These are phyloP conservation scores for Domatiomyces globalis DNA, from an alignment of 2,329 filamentous ascomycete genomes.

Conservation along the genomic window DNA sequence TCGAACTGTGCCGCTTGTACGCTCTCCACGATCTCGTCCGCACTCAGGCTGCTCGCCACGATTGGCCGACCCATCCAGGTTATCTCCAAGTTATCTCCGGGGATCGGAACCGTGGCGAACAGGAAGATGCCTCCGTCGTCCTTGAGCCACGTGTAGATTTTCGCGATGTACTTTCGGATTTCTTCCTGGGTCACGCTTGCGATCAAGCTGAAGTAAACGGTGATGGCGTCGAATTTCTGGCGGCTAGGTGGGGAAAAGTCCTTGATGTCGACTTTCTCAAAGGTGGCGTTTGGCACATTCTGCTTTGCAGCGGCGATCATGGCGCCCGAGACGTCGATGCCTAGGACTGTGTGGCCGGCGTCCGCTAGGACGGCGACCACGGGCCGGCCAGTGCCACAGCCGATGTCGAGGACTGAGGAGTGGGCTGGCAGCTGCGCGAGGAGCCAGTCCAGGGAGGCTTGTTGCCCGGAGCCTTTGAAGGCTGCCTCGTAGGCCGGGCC, in stretches of 20 bases:
- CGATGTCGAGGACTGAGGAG: slow-evolving; percentile 2
- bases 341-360: neutral
- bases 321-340: slow-evolving; percentile 2
- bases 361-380: neutral
- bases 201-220: neutral
- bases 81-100: slow-evolving; percentile 2
- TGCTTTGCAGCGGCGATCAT: neutral
- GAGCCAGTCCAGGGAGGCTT: neutral
- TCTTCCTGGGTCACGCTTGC: neutral
- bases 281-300: slow-evolving; percentile 1
- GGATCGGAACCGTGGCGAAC: neutral
- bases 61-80: slow-evolving; percentile 5
- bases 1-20: neutral
- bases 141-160: neutral
- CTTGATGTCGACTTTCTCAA: neutral
- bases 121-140: neutral
- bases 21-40: slow-evolving; percentile 1
- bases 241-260: neutral
- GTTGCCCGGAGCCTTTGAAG: neutral
- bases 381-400: slow-evolving; percentile 1
- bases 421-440: neutral
- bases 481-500: neutral
- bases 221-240: neutral
- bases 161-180: neutral
- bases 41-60: slow-evolving; percentile 1